Evolutionary conservation across 352 stramenopile species (phyloP).

Genomic region (Globisporangium canariense): DNA sequence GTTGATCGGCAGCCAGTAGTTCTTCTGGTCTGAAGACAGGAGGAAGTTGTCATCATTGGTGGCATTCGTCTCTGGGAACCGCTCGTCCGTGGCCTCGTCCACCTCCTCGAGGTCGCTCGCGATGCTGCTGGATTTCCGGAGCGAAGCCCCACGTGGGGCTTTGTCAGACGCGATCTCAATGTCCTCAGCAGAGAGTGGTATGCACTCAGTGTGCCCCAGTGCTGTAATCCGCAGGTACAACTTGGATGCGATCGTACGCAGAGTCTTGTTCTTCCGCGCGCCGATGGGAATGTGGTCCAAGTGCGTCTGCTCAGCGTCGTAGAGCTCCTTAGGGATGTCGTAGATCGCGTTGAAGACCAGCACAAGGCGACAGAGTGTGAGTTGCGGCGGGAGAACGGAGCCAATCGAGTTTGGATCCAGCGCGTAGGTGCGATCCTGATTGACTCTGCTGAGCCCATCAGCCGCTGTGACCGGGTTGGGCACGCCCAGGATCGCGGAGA

Average conservation of each 20-base stretch:
- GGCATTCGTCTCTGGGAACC: slow-evolving; percentile 12
- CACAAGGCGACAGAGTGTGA: slow-evolving; percentile 76
- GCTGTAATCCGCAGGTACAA: slow-evolving; percentile 74
- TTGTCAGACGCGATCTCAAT: slow-evolving; percentile 48
- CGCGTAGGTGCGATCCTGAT: slow-evolving; percentile 34
- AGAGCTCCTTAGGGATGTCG: slow-evolving; percentile 74
- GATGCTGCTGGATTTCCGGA: slow-evolving; percentile 33
- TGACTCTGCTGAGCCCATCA: slow-evolving; percentile 43
- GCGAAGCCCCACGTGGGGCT: slow-evolving; percentile 37
- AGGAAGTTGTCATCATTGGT: slow-evolving; percentile 9
- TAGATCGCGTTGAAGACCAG: slow-evolving; percentile 81
- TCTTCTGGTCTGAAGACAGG: slow-evolving; percentile 17
- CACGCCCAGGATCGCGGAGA: slow-evolving; percentile 44
- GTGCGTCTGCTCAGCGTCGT: slow-evolving; percentile 51
- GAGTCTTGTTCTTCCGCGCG: slow-evolving; percentile 21
- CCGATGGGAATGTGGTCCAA: slow-evolving; percentile 19
- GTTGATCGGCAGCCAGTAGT: slow-evolving; percentile 77
- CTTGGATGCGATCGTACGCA: slow-evolving; percentile 25
- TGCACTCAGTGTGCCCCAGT: slow-evolving; percentile 73
- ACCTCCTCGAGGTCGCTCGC: slow-evolving; percentile 27
- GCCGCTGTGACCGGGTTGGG: slow-evolving; percentile 32
- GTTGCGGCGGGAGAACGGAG: slow-evolving; percentile 47
- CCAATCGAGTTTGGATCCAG: slow-evolving; percentile 43
- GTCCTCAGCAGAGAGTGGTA: slow-evolving; percentile 53
- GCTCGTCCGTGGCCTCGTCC: slow-evolving; percentile 15